phyloP scores from a whole-genome alignment of 2,329 filamentous ascomycete species.

The Aspergillus quadricinctus region DNA sequence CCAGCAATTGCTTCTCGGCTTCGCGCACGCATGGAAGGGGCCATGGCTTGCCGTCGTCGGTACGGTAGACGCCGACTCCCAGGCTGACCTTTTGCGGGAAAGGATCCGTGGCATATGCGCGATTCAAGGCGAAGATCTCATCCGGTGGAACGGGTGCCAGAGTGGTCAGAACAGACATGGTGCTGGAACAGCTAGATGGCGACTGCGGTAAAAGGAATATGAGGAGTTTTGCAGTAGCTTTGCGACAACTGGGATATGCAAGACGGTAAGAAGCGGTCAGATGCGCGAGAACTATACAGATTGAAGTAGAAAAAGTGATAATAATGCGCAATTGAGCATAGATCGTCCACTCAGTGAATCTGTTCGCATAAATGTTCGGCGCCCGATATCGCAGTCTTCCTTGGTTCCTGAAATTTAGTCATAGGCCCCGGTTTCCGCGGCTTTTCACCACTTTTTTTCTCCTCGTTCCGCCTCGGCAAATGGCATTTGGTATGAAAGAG shows the following conservation, averaged over 20 bases:
- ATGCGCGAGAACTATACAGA: neutral
- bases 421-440: neutral
- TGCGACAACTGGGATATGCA: neutral
- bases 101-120: constrained; percentile 73
- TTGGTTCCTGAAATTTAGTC: constrained; percentile 2
- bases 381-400: constrained; percentile 27
- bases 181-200: constrained; percentile 2
- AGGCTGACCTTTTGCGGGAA: constrained; percentile 76
- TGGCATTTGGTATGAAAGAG: constrained; percentile 4
- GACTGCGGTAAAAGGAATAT: constrained; percentile 2
- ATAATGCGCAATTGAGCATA: neutral
- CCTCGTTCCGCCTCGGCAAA: constrained; percentile 10
- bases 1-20: constrained; percentile 67
- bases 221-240: neutral
- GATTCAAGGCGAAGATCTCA: constrained; percentile 83
- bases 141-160: constrained; percentile 87
- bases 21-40: constrained; percentile 88
- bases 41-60: constrained; percentile 94
- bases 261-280: neutral
- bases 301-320: neutral
- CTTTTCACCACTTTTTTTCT: constrained; percentile 2
- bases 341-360: neutral
- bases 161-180: constrained; percentile 27
- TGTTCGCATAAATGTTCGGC: neutral
- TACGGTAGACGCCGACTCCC: constrained; percentile 85